Conservation (phyloP, 2,329 filamentous ascomycete species). For the Sporothrix sp. region DNA sequence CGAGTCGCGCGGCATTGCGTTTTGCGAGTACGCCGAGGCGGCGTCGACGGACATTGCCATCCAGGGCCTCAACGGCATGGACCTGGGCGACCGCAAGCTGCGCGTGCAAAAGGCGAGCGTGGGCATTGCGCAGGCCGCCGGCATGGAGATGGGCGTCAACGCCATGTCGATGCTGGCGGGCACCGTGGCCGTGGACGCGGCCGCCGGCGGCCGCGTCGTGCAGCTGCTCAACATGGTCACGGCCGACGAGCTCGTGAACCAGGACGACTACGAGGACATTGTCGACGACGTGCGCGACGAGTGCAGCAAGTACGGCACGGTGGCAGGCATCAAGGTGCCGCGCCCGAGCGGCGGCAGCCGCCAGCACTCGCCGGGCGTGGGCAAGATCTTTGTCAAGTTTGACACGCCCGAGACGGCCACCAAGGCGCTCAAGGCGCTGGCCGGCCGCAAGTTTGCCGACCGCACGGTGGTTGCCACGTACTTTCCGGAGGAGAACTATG, state of each 20-base stretch:
- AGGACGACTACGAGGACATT: constrained; percentile 96
- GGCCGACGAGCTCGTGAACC: constrained; percentile 83
- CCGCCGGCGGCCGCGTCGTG: constrained; percentile 70
- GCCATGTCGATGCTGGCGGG: constrained; percentile 97
- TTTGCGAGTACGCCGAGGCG: constrained; percentile 86
- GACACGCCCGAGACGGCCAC: constrained; percentile 67
- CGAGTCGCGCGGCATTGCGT: constrained; percentile 89
- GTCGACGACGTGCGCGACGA: constrained; percentile 90
- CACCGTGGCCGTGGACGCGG: constrained; percentile 66
- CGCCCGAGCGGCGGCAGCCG: constrained; percentile 74
- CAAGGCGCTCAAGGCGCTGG: constrained; percentile 79
- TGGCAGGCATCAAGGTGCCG: constrained; percentile 87
- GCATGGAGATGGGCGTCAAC: constrained; percentile 90
- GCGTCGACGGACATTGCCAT: constrained; percentile 73
- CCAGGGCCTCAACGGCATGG: constrained; percentile 86
- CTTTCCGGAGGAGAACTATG: constrained; percentile 97
- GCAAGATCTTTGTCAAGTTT: constrained; percentile 97
- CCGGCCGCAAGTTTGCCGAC: constrained; percentile 91
- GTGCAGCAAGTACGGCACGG: constrained; percentile 78
- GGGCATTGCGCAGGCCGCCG: constrained; percentile 83
- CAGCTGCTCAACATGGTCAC: constrained; percentile 99
- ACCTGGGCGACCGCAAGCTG: constrained; percentile 75
- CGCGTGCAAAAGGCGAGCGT: constrained; percentile 85
- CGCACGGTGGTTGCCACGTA: constrained; percentile 94
- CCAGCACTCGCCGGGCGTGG: constrained; percentile 79